These are phyloP conservation scores for Noccaea bulbosa DNA, from an alignment of 345 rosid genomes.

Conservation along the genomic window DNA sequence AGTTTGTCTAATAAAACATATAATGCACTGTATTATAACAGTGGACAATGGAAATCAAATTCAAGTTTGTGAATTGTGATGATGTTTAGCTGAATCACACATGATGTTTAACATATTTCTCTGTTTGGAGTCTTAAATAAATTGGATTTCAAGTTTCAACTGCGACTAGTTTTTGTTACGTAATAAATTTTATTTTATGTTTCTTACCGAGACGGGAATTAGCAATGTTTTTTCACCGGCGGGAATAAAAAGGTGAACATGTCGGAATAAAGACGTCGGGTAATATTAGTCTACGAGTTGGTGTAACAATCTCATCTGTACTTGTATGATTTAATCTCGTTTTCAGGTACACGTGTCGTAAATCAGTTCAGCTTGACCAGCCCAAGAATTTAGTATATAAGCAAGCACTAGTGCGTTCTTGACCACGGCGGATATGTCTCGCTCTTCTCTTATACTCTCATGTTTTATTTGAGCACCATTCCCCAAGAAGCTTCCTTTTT, in stretches of 20 bases:
- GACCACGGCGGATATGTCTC: constrained; percentile 20
- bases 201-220: neutral
- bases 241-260: constrained; percentile 12
- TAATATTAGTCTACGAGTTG: constrained; percentile 30
- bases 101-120: too few relatives aligned
- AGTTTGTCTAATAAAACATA: neutral
- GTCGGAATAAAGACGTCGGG: constrained; percentile 20
- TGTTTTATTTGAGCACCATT: constrained; percentile 21
- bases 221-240: neutral
- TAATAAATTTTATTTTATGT: neutral
- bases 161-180: neutral
- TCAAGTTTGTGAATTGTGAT: too few relatives aligned
- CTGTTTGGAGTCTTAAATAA: neutral
- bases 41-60: neutral
- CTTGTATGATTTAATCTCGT: neutral
- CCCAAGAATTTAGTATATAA: neutral
- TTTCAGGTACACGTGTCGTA: constrained; percentile 7
- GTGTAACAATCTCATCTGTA: constrained; percentile 37
- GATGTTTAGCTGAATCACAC: too few relatives aligned
- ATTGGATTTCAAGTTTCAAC: neutral
- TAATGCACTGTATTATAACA: neutral
- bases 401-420: neutral
- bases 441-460: constrained; percentile 10
- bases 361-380: neutral
- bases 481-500: constrained; percentile 42